Percentiles rank a stretch among this genome's conserved stretches.
Evolutionary conservation across 768 basidiomycete species (phyloP).

Genomic region (Russula abietina): DNA sequence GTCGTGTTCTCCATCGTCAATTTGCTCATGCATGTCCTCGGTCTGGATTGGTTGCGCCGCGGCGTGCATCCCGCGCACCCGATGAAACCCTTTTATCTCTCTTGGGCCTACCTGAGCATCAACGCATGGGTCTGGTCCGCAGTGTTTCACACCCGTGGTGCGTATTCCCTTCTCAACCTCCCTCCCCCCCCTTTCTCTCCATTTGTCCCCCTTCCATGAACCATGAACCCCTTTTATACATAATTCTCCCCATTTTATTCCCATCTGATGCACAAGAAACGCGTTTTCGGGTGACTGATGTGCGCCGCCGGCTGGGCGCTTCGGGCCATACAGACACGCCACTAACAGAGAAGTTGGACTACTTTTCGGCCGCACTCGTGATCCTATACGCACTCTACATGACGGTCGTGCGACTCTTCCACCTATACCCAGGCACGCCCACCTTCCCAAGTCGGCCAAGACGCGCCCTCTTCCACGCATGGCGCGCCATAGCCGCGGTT

Average conservation of each 20-base stretch:
- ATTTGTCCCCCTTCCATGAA: neutral
- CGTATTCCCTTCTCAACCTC: neutral
- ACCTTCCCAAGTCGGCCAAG: conserved; percentile 19
- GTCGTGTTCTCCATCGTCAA: conserved; percentile 88
- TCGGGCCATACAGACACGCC: conserved; percentile 54
- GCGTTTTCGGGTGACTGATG: conserved; percentile 12
- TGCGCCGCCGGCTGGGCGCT: conserved; percentile 3
- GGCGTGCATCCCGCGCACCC: conserved; percentile 53
- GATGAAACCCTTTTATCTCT: conserved; percentile 60
- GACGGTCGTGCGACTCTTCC: conserved; percentile 68
- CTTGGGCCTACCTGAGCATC: conserved; percentile 64
- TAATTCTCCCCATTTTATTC: neutral
- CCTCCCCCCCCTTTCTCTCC: neutral
- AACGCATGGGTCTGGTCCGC: conserved; percentile 93
- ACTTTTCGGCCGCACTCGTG: conserved; percentile 86
- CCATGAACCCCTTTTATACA: neutral
- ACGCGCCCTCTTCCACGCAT: conserved; percentile 29
- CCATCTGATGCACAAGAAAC: conserved; percentile 15
- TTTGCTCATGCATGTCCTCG: conserved; percentile 64
- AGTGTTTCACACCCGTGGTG: conserved; percentile 92
- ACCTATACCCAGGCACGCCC: conserved; percentile 50
- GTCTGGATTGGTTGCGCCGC: conserved; percentile 44
- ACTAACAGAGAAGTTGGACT: conserved; percentile 85
- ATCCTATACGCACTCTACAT: conserved; percentile 80
- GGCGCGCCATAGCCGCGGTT: conserved; percentile 50